Base-by-base conservation (phyloP, 2,329 filamentous ascomycete species). In the Nemania sp. region DNA sequence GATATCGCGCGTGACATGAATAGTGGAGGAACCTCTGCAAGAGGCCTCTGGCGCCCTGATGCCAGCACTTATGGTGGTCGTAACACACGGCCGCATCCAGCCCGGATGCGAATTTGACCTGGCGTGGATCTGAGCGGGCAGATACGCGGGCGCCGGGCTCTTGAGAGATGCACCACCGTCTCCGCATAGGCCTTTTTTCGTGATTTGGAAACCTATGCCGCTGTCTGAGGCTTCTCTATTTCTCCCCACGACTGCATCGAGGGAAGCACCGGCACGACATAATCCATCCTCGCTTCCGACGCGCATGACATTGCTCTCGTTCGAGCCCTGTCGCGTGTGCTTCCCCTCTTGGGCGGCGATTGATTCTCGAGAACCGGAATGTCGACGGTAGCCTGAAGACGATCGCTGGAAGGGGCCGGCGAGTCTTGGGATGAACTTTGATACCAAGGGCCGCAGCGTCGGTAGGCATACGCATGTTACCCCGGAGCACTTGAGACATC, bases 391-490 rank as follows among this genome's bases (percentile, higher is more conserved):
- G 10, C 57, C 48, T 12, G 58, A 55, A 21, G 42, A 50, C 10
- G 64, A 55, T 18, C 62, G 65, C 32, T 69, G 68, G 1, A 69
- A 57, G 7, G 51, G 60, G 29, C 61, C 63, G 1, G 67, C 63
- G 7, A 69, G 63, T 3, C 63, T 60, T 11, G 69, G 67, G 7
- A 69, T 32, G 56, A 62, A 69, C 37, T 63, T 71, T 5, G 68
- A 66, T 21, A 72, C 60, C 11, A 74, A 55, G 9, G 72, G 73
- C 15, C 75, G 70, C 3, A 77, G 65, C 0, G 74, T 77, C 1
- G 75, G 73, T 15, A 77, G 68, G 57, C 75, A 77, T 3, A 69
- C 70, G 64, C 75, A 77, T 18, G 68, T 73, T 20, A 78, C 71
- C 11, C 72, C 75, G 1, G 71, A 75, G 62, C 69, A 71, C 56